phyloP scores from a whole-genome alignment of 202 grass and related monocot genomes.

The Thinopyrum obtusiflorum region DNA sequence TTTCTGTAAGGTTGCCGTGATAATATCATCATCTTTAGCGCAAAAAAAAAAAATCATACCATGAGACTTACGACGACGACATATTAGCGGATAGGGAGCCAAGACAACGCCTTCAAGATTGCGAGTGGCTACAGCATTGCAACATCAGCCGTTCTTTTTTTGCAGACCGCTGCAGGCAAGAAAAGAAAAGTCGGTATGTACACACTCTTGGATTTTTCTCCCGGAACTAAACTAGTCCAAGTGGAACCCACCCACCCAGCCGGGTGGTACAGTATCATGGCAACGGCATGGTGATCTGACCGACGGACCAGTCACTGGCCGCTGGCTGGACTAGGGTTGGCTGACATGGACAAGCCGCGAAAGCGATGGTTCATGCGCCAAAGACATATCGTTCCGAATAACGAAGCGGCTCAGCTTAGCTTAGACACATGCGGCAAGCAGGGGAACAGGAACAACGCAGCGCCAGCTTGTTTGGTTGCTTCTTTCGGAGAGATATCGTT shows the following conservation, averaged over 20 bases:
- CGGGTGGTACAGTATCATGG: not conserved
- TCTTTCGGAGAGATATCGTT: slow-evolving; percentile 16
- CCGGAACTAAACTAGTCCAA: not conserved
- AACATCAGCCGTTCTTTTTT: not conserved
- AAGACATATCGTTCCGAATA: not conserved
- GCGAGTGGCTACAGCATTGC: not conserved
- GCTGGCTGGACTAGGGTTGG: slow-evolving; percentile 14
- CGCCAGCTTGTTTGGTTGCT: slow-evolving; percentile 5
- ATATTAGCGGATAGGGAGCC: too few species aligned
- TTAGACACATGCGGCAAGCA: not conserved
- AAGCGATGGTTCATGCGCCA: slow-evolving; percentile 38
- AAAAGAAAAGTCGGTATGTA: not conserved
- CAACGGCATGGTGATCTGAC: slow-evolving; percentile 27
- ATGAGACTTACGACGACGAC: too few species aligned
- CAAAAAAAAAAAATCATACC: too few species aligned
- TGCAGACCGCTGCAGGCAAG: not conserved
- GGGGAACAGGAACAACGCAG: slow-evolving; percentile 14
- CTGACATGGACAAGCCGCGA: slow-evolving; percentile 45
- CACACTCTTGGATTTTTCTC: slow-evolving; percentile 2
- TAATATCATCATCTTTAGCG: too few species aligned
- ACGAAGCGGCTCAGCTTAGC: not conserved
- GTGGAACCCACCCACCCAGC: not conserved
- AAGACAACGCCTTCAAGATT: too few species aligned
- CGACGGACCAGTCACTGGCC: not conserved
- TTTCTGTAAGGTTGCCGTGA: too few species aligned